Percentiles rank a stretch among this genome's conserved stretches.
These are phyloP conservation scores for Umbelopsis ramanniana DNA, from an alignment of 192 early-diverging fungal genomes.

Conservation along the genomic window DNA sequence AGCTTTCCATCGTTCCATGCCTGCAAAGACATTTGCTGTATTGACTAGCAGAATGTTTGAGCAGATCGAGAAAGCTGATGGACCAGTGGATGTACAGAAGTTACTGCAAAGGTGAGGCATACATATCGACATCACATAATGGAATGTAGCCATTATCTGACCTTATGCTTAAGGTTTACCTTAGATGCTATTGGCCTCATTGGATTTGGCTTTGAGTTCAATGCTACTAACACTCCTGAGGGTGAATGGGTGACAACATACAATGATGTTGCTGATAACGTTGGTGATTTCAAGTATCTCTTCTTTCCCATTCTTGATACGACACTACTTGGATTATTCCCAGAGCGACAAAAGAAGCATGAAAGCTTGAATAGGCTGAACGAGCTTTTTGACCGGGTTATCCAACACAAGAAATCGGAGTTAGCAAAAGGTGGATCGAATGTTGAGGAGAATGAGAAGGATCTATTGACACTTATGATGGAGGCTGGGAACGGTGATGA, in stretches of 20 bases:
- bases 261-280: constrained; percentile 20
- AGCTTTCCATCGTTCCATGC: constrained; percentile 40
- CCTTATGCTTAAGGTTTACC: not conserved
- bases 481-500: constrained; percentile 26
- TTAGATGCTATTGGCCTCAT: constrained; percentile 38
- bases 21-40: constrained; percentile 29
- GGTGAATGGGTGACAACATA: constrained; percentile 31
- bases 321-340: constrained; percentile 22
- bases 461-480: constrained; percentile 39
- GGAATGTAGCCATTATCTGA: not conserved
- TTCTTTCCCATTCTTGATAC: constrained; percentile 34
- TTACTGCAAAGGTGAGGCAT: constrained; percentile 22
- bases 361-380: constrained; percentile 23
- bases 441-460: constrained; percentile 29
- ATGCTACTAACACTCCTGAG: constrained; percentile 24
- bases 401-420: constrained; percentile 22
- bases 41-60: constrained; percentile 25
- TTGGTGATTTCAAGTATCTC: constrained; percentile 15
- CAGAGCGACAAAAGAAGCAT: constrained; percentile 26
- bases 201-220: constrained; percentile 42
- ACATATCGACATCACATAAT: not conserved
- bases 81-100: constrained; percentile 13
- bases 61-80: not conserved
- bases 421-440: not conserved
- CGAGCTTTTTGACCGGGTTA: constrained; percentile 24